These are phyloP conservation scores for Carex scoparia DNA, from an alignment of 176 grass and related monocot genomes.

Conservation along the genomic window DNA sequence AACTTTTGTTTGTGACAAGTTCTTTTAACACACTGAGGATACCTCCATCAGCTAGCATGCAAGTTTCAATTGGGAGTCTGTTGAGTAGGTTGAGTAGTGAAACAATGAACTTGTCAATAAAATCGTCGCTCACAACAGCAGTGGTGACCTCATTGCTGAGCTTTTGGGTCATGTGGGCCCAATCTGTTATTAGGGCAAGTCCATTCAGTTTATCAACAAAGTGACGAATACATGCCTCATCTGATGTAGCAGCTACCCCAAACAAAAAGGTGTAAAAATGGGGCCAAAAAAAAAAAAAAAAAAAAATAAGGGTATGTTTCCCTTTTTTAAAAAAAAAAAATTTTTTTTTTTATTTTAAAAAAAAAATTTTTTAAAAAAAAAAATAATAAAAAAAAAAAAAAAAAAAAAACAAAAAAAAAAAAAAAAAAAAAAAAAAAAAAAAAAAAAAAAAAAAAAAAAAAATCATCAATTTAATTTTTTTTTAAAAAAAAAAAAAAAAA, in stretches of 20 bases:
- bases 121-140: background rate
- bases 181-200: conserved; percentile 23
- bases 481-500: no score
- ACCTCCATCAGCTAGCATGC: conserved; percentile 15
- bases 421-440: no score
- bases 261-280: no score
- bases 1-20: conserved; percentile 18
- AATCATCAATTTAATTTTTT: no score
- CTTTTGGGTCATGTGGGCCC: conserved; percentile 12
- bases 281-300: no score
- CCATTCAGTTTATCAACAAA: conserved; percentile 35
- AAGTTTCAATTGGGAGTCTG: conserved; percentile 13
- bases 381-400: no score
- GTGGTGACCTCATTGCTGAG: conserved; percentile 2
- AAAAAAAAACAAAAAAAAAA: no score
- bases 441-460: no score
- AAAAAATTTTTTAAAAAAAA: no score
- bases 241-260: conserved; percentile 22
- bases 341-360: no score
- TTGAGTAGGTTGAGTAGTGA: conserved; percentile 28
- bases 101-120: conserved; percentile 27
- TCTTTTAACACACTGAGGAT: conserved; percentile 21
- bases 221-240: conserved; percentile 29
- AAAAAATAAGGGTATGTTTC: no score
- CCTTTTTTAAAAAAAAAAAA: no score